These are phyloP conservation scores for Saturnispora zaruensis DNA, from an alignment of 805 yeast species.

Conservation along the genomic window DNA sequence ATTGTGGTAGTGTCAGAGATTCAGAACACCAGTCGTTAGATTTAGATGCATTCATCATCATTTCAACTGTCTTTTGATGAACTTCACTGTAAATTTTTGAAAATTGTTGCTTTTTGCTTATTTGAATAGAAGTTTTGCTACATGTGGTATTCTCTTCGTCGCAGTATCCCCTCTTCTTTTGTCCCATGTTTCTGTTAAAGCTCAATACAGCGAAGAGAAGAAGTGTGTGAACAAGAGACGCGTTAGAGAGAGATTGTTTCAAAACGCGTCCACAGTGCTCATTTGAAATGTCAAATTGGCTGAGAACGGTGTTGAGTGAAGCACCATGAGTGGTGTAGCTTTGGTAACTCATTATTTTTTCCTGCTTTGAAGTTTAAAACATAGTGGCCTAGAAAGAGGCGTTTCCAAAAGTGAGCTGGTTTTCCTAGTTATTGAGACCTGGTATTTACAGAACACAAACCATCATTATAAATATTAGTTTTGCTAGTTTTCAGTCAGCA, in stretches of 20 bases:
- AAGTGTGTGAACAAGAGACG: background rate
- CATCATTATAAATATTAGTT: too few species aligned
- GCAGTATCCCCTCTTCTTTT: background rate
- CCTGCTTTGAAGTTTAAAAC: too few species aligned
- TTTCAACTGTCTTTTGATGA: constrained; percentile 16
- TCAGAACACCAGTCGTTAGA: background rate
- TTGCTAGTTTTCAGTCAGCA: too few species aligned
- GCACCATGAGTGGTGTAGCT: too few species aligned
- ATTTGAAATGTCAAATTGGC: background rate
- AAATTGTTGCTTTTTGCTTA: constrained; percentile 1
- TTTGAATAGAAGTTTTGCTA: background rate
- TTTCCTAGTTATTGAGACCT: too few species aligned
- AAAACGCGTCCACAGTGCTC: background rate
- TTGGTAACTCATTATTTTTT: too few species aligned
- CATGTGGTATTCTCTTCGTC: background rate
- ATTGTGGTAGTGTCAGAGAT: background rate
- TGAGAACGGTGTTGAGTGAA: too few species aligned
- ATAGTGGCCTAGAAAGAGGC: too few species aligned
- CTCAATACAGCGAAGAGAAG: background rate
- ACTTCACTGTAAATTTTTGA: constrained; percentile 8
- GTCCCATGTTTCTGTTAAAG: background rate
- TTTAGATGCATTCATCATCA: constrained; percentile 26
- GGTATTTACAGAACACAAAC: too few species aligned
- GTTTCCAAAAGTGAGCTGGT: too few species aligned
- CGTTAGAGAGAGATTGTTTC: background rate